Conservation (phyloP, 1,284 basidiomycete species). For the Vanrija sp. region DNA sequence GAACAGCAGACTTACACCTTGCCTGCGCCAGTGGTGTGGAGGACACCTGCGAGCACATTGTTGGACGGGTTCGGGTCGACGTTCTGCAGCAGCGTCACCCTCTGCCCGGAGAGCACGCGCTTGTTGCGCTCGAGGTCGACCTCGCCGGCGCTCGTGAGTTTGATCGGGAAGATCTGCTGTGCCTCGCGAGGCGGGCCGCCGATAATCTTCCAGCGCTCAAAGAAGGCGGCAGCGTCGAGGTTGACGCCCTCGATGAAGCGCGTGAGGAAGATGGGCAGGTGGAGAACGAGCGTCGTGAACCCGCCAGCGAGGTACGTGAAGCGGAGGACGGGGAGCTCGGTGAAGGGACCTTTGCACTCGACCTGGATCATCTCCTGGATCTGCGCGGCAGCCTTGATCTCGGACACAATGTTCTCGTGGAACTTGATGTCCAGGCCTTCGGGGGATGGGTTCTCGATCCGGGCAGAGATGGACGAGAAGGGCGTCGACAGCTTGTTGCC, state of each 20-base stretch:
- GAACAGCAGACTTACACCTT: conserved; percentile 59
- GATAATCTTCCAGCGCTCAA: conserved; percentile 96
- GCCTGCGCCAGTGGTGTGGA: conserved; percentile 79
- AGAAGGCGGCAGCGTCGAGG: conserved; percentile 79
- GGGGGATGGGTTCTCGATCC: conserved; percentile 67
- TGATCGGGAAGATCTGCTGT: conserved; percentile 80
- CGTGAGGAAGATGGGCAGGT: conserved; percentile 78
- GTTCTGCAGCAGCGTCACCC: conserved; percentile 69
- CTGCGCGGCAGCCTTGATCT: conserved; percentile 76
- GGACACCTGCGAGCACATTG: conserved; percentile 83
- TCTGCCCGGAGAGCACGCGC: conserved; percentile 71
- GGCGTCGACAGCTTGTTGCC: conserved; percentile 90
- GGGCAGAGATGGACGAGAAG: conserved; percentile 83
- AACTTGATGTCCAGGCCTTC: conserved; percentile 75
- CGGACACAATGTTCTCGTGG: conserved; percentile 75
- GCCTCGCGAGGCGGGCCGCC: conserved; percentile 86
- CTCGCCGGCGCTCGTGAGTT: conserved; percentile 62
- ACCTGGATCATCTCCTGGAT: conserved; percentile 88
- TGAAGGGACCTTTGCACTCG: conserved; percentile 87
- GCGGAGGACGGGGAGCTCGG: conserved; percentile 70
- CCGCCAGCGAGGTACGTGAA: conserved; percentile 90
- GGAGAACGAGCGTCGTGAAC: conserved; percentile 77
- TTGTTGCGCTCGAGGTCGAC: conserved; percentile 70
- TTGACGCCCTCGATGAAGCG: conserved; percentile 94
- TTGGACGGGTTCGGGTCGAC: conserved; percentile 75